Conservation (phyloP, 352 stramenopile genomes). For the Thalassiosira hispida region DNA sequence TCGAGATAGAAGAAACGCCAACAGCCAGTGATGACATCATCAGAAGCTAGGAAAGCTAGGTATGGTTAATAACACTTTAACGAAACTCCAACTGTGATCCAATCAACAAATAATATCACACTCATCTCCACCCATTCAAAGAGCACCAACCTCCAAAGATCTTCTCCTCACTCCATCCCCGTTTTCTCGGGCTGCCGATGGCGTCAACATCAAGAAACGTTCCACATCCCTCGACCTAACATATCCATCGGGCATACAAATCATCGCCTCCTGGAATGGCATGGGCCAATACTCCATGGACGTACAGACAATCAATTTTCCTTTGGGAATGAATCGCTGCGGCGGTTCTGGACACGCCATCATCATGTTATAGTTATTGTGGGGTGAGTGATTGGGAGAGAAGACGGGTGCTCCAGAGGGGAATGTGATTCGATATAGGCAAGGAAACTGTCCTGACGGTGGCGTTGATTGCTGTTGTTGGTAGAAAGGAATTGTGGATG, state of each 20-base stretch:
- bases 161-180: too few species aligned
- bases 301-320: constrained; percentile 49
- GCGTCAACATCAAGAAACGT: constrained; percentile 36
- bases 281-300: constrained; percentile 38
- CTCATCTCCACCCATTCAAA: too few species aligned
- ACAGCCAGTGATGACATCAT: too few species aligned
- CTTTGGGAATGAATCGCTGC: constrained; percentile 34
- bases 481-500: neutral
- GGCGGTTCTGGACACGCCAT: neutral
- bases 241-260: constrained; percentile 47
- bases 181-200: too few species aligned
- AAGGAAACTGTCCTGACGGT: constrained; percentile 24
- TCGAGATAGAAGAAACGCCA: too few species aligned
- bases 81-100: too few species aligned
- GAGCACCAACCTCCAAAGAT: too few species aligned
- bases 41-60: too few species aligned
- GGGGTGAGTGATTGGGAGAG: neutral
- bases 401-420: constrained; percentile 29
- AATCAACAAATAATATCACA: too few species aligned
- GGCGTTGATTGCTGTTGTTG: neutral
- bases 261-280: constrained; percentile 28
- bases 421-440: constrained; percentile 49
- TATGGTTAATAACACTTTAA: too few species aligned
- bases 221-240: constrained; percentile 33
- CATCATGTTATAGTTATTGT: neutral